Evolutionary conservation across 305 asterid species (phyloP).

Genomic region (Lippia alba): DNA sequence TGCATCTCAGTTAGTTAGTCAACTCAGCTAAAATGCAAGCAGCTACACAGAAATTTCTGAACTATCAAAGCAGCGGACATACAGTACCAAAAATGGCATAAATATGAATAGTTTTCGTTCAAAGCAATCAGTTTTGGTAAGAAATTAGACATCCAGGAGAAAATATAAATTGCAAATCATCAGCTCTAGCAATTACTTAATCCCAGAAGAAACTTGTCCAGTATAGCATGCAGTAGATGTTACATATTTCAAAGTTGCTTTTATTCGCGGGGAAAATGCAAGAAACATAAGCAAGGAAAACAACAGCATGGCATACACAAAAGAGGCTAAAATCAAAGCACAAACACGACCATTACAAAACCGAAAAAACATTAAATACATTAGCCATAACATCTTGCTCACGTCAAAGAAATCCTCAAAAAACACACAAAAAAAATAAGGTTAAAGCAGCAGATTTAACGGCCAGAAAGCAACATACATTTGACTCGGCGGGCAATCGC

Average conservation of each 20-base stretch:
- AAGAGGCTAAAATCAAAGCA: constrained; percentile 23
- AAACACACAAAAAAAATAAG: constrained; percentile 2
- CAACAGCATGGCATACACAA: constrained; percentile 18
- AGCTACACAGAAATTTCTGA: constrained; percentile 21
- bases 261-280: constrained; percentile 12
- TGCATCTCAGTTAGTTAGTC: not conserved
- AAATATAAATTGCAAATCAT: not conserved
- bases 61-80: not conserved
- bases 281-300: constrained; percentile 25
- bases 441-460: constrained; percentile 21
- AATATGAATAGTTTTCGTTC: not conserved
- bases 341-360: not conserved
- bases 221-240: not conserved
- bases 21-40: constrained; percentile 5
- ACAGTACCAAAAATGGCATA: not conserved
- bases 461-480: constrained; percentile 48
- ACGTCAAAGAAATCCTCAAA: constrained; percentile 10
- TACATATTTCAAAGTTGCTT: not conserved
- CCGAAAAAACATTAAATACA: constrained; percentile 3
- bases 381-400: constrained; percentile 14
- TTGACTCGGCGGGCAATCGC: constrained; percentile 53
- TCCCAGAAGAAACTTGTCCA: not conserved
- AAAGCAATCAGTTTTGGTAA: not conserved
- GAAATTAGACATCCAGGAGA: constrained; percentile 7
- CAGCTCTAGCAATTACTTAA: constrained; percentile 3